These are phyloP conservation scores for Tinospora cordifolia DNA, from an alignment of 164 flowering plant genomes.

Conservation along the genomic window DNA sequence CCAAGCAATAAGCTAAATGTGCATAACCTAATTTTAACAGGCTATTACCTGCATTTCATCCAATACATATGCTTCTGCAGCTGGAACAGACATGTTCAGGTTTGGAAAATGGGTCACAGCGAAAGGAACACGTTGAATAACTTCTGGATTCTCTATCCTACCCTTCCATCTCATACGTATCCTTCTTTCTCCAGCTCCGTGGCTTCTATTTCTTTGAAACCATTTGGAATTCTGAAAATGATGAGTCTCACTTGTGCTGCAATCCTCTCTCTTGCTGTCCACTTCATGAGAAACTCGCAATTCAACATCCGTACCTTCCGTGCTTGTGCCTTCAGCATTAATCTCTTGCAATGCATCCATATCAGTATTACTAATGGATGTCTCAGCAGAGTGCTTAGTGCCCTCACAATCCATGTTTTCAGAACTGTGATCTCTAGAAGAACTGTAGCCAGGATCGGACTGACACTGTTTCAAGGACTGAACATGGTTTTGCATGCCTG, in stretches of 20 bases:
- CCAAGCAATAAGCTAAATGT: neutral
- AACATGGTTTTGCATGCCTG: conserved; percentile 25
- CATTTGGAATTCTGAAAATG: conserved; percentile 29
- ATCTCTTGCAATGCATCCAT: conserved; percentile 31
- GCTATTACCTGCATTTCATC: conserved; percentile 31
- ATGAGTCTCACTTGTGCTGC: conserved; percentile 71
- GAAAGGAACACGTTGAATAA: conserved; percentile 21
- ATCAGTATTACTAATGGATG: conserved; percentile 28
- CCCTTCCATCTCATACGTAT: conserved; percentile 94
- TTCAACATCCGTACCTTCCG: conserved; percentile 40
- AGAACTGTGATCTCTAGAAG: conserved; percentile 31
- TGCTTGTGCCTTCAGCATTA: conserved; percentile 29
- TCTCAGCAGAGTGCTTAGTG: conserved; percentile 41
- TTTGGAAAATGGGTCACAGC: conserved; percentile 30
- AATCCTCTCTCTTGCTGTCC: conserved; percentile 44
- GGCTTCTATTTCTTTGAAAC: conserved; percentile 42
- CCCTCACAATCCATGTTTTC: conserved; percentile 31
- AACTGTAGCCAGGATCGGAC: conserved; percentile 31
- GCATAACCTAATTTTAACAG: neutral
- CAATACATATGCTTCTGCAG: conserved; percentile 13
- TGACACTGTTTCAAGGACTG: conserved; percentile 22
- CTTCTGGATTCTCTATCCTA: conserved; percentile 43
- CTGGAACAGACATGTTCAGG: conserved; percentile 10
- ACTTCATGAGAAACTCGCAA: conserved; percentile 45
- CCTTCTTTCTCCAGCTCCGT: conserved; percentile 48